Evolutionary conservation across 257 asterid species (phyloP), one percentile per base, ranked within the genome.

Genomic region (Solanum chmielewskii): DNA sequence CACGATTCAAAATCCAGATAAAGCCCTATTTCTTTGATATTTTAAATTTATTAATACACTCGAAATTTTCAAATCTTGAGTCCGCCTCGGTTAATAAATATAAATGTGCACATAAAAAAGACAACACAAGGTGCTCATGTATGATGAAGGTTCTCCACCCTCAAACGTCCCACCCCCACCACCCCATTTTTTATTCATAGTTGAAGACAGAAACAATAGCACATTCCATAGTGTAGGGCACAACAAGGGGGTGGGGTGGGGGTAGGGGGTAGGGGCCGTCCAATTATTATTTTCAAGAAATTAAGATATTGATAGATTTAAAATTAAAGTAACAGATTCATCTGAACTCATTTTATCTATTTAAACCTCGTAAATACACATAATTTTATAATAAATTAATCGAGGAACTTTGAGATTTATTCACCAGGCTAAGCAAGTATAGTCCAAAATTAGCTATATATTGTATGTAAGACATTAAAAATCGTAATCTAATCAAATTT

Each of bases 41-140:
- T 52, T 52, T 52, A 52, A 49, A 18, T 52, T 16, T 52, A 52
- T 16, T 16, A 1, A 52, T 52, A 0, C n/a, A 52, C 23, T 23
- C 62, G 2, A 52, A 52, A 6, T 39, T 1, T 52, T 52, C 62
- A 52, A 52, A 52, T 0, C 2, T 4, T 52, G 1, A 0, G 0
- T 52, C 2, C 62, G 0, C 4, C 10, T 3, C 3, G 2, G 1
- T 52, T 52, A 49, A 16, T 52, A 16, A 3, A 18, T 56, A 56
- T 56, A 20, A 59, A 77, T 44, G n/a, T 77, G 62, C 83, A 42
- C 33, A 76, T 6, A 42, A 77, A 56, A 18, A 41, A 78, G 27
- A 45, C 66, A 9, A 45, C 66, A 45, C 41, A 78, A 45, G 42
- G 66, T 78, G 42, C 2, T 78, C 66, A 78, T 78, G 3, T 44